Percentiles rank a stretch among this genome's conserved stretches.
Evolutionary conservation across 1,284 basidiomycete genomes (phyloP).

Genomic region (Volvariella surrecta): DNA sequence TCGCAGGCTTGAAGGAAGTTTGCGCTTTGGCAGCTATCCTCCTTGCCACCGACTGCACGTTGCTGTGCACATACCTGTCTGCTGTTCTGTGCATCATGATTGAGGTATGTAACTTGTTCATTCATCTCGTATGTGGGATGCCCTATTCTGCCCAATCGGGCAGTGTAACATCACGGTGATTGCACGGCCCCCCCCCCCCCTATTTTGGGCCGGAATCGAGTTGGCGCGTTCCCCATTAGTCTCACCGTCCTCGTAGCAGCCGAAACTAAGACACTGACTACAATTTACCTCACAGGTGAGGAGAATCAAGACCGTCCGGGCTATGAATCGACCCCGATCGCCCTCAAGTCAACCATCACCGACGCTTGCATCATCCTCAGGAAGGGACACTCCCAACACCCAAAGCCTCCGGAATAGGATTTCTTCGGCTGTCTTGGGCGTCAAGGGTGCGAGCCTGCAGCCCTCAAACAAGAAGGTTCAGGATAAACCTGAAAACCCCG

Average conservation of each 20-base stretch:
- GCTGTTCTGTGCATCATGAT: slow-evolving; percentile 91
- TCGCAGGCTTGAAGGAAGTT: slow-evolving; percentile 90
- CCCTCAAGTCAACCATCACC: slow-evolving; percentile 17
- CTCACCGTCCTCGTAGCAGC: too few species aligned
- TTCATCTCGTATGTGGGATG: slow-evolving; percentile 1
- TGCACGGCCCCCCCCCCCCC: too few species aligned
- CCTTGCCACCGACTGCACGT: slow-evolving; percentile 79
- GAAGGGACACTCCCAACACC: background rate
- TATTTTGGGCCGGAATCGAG: too few species aligned
- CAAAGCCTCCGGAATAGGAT: slow-evolving; percentile 33
- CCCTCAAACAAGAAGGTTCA: background rate
- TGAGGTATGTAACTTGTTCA: slow-evolving; percentile 49
- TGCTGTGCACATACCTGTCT: slow-evolving; percentile 88
- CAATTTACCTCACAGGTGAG: slow-evolving; percentile 30
- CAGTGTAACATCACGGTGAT: too few species aligned
- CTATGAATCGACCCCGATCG: slow-evolving; percentile 28
- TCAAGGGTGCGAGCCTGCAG: slow-evolving; percentile 38
- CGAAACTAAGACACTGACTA: background rate
- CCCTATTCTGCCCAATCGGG: too few species aligned
- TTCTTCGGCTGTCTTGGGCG: slow-evolving; percentile 48
- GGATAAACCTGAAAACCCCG: slow-evolving; percentile 66
- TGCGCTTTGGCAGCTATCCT: slow-evolving; percentile 90
- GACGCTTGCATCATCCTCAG: background rate
- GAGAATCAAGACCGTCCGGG: slow-evolving; percentile 38
- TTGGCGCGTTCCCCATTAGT: too few species aligned